Evolutionary conservation across 73 alveolate species (phyloP).

Genomic region (Tetrahymena malaccensis): DNA sequence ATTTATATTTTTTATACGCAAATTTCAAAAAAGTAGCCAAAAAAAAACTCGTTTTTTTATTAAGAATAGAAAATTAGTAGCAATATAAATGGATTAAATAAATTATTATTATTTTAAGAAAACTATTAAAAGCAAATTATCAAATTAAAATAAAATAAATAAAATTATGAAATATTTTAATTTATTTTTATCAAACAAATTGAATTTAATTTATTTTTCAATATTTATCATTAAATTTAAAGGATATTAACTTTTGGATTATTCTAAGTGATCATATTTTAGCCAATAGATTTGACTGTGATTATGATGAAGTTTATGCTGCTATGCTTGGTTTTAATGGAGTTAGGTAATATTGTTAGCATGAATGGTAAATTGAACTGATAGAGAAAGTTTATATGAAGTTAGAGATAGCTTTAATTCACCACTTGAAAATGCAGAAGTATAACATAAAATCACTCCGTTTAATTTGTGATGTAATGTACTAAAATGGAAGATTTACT

Average conservation of each 20-base stretch:
- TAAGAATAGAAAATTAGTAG: not conserved
- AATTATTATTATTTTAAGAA: too few species aligned
- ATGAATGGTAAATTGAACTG: not conserved
- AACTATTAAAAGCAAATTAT: too few species aligned
- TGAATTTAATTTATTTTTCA: too few species aligned
- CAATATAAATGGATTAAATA: too few species aligned
- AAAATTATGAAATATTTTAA: too few species aligned
- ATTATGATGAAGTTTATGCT: not conserved
- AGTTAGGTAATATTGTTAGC: not conserved
- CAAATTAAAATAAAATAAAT: too few species aligned
- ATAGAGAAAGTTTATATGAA: not conserved
- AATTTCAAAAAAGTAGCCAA: not conserved
- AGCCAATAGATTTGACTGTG: not conserved
- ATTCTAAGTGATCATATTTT: not conserved
- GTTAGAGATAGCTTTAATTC: not conserved
- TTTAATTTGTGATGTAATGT: not conserved
- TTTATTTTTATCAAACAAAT: too few species aligned
- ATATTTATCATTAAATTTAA: too few species aligned
- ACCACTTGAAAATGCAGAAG: not conserved
- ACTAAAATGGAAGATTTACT: not conserved
- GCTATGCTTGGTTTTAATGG: not conserved
- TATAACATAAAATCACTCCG: not conserved
- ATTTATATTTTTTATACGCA: not conserved
- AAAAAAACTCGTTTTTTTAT: not conserved
- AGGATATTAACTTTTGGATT: not conserved